Evolutionary conservation across 345 rosid genomes (phyloP), one percentile per base, ranked within the genome.

Genomic region (Anacardium occidentale): DNA sequence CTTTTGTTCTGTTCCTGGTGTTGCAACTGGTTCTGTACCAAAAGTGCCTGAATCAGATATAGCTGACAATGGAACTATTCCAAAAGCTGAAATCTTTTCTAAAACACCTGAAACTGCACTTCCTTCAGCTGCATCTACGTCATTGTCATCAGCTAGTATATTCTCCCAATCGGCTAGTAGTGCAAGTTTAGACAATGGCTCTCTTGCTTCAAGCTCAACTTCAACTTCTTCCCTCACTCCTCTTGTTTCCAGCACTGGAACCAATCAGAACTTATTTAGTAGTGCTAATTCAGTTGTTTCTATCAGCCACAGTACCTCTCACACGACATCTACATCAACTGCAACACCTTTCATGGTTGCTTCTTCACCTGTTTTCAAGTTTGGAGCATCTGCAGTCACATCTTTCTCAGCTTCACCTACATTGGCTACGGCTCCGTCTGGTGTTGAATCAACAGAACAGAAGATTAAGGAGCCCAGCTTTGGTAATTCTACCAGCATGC

Each of bases 11-110:
- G 67, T 37, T 76, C 77, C 81, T 76, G 66, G 66, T 69, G 85
- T 74, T 73, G 61, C 76, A 22, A 64, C 74, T 56, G 82, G 80
- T 64, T 58, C 74, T 73, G 65, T 53, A 40, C 32, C 65, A 17
- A 78, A 82, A 63, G 82, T 76, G 62, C 64, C 76, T 70, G 92
- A 85, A 74, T 69, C 81, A 54, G 79, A 71, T 68, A 81, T 80
- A 77, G 66, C 64, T 76, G 79, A 65, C 55, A 56, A 68, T 65
- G 71, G 75, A 72, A 81, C 63, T 58, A 58, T 51, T 75, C 53
- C 66, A 66, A 83, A 82, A 72, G 67, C 63, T 25, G 87, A 63
- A 54, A 75, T 53, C 29, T 8, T 29, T 21, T 68, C 74, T 55
- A 76, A 24, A 26, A 24, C 65, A 52, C 68, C 85, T 48, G 83